Percentiles rank a stretch among this genome's conserved stretches.
These are phyloP conservation scores for Lenwebbia sp. DNA, from an alignment of 345 rosid species.

Conservation along the genomic window DNA sequence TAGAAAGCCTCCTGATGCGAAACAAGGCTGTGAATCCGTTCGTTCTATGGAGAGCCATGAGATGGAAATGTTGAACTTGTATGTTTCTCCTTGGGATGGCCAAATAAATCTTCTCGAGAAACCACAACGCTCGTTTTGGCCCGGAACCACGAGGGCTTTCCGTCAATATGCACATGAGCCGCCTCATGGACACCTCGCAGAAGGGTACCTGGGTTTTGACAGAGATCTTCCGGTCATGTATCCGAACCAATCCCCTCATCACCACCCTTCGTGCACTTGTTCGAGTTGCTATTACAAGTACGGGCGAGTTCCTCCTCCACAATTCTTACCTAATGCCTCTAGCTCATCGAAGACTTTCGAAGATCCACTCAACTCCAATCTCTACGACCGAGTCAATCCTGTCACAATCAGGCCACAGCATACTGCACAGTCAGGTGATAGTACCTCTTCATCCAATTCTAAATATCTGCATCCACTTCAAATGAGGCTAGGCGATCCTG, in stretches of 20 bases:
- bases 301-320: neutral
- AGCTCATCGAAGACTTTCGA: neutral
- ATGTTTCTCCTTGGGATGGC: neutral
- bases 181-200: neutral
- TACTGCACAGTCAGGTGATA: neutral
- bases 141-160: neutral
- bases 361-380: neutral
- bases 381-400: neutral
- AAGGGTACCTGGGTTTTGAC: neutral
- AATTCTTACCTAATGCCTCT: neutral
- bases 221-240: neutral
- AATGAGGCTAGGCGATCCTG: constrained; percentile 18
- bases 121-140: neutral
- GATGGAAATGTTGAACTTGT: neutral
- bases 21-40: neutral
- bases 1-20: neutral
- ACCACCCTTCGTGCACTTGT: neutral
- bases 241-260: neutral
- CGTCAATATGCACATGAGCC: neutral
- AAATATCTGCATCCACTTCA: constrained; percentile 7
- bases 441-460: neutral
- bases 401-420: neutral
- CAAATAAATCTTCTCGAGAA: neutral
- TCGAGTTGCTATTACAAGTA: neutral
- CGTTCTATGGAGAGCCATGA: neutral